Evolutionary conservation across 2,329 filamentous ascomycete species (phyloP), one percentile per base, ranked within the genome.

Genomic region (Colletotrichum kahawae): DNA sequence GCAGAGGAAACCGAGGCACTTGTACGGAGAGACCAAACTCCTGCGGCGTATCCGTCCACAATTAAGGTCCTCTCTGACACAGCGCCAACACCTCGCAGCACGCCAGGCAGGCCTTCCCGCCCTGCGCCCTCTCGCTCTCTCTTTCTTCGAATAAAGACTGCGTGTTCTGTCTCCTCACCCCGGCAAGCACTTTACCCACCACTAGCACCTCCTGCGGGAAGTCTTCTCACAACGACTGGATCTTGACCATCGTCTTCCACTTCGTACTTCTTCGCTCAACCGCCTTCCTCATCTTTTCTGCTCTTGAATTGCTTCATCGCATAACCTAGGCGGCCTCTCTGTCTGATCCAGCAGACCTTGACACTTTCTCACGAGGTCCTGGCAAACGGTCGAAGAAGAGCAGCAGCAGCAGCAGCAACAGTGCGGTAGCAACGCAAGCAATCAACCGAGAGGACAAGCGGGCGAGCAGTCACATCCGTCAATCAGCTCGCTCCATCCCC

Each of bases 81-180:
- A 65, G 62, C 34, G 24, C 62, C 62, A 51, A 48, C 34, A 34
- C 34, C 24, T 36, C 29, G 51, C 24, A 62, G 27, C 31, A 72
- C 70, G 33, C 70, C 65, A 72, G 70, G 27, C 65, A 72, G 69
- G 56, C 43, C 56, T 54, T 63, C 70, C 51, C 63, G 34, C 65
- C 51, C 63, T 31, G 51, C 48, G 38, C 21, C 31, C 31, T 38
- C 33, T 34, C 60, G 31, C 60, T 63, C 29, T 24, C 59, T 65
- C 43, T 72, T 29, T 63, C 60, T 54, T 69, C 43, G 33, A 43
- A 31, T 69, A 72, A 70, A 63, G 65, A 65, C 56, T 63, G 70
- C 70, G 66, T 60, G 14, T 56, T 69, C 65, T 56, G 65, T 72
- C 43, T 69, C 56, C 31, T 69, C 70, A 38, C 48, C 56, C 62